A percentile compares a stretch with the other conserved stretches of the same genome.
Evolutionary conservation across 441 rosid genomes (phyloP).

Genomic region (Metrosideros polymorpha): DNA sequence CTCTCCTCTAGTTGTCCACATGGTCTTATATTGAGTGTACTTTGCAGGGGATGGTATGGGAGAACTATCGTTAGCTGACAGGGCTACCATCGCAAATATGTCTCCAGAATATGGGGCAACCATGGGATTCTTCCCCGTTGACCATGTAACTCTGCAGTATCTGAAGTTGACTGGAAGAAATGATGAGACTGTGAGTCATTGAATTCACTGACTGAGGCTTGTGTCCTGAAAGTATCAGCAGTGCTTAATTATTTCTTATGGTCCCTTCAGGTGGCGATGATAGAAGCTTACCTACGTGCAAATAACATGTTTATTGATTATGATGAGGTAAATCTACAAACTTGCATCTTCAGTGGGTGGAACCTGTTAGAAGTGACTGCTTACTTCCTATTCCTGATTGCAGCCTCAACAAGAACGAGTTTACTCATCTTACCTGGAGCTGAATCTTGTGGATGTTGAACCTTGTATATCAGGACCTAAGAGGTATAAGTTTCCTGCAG

Average conservation of each 20-base stretch:
- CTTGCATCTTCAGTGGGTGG: background rate
- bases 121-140: constrained; percentile 99
- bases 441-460: constrained; percentile 72
- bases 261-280: constrained; percentile 66
- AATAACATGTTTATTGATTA: constrained; percentile 95
- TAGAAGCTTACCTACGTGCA: constrained; percentile 95
- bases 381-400: constrained; percentile 3
- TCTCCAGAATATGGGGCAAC: constrained; percentile 99
- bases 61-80: constrained; percentile 88
- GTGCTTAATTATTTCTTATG: constrained; percentile 7
- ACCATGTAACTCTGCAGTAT: constrained; percentile 90
- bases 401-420: constrained; percentile 92
- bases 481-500: constrained; percentile 37
- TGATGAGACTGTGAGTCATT: constrained; percentile 77
- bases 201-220: background rate
- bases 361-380: background rate
- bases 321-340: constrained; percentile 45
- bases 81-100: constrained; percentile 99
- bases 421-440: constrained; percentile 85
- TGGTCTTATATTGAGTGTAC: background rate
- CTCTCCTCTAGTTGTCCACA: background rate
- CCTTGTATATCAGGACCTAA: constrained; percentile 98
- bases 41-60: constrained; percentile 88
- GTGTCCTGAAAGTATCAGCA: constrained; percentile 1
- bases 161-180: constrained; percentile 98